These are phyloP conservation scores for Geotrichum klebahnii DNA, from an alignment of 1,139 yeast species.

Conservation along the genomic window DNA sequence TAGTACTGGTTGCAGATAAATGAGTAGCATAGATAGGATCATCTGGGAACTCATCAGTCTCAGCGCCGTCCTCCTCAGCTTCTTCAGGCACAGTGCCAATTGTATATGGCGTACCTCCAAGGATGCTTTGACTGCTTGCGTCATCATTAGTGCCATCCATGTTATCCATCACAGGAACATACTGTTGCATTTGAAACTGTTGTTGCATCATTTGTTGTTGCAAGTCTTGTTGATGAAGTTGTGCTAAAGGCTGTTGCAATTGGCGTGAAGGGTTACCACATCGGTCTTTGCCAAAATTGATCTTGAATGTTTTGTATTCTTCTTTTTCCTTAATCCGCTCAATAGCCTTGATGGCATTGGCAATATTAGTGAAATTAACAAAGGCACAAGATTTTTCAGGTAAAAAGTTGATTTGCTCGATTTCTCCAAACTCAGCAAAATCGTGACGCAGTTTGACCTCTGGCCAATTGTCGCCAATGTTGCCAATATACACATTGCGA, in stretches of 20 bases:
- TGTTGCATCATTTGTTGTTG: conserved; percentile 9
- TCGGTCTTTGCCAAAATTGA: conserved; percentile 88
- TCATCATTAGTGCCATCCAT: conserved; percentile 5
- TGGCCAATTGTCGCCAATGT: conserved; percentile 52
- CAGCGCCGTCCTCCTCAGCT: conserved; percentile 7
- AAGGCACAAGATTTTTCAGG: conserved; percentile 85
- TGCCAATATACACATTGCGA: conserved; percentile 86
- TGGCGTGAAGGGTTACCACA: conserved; percentile 63
- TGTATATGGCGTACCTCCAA: too few relatives aligned
- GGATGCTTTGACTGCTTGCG: too few relatives aligned
- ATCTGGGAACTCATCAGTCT: conserved; percentile 1
- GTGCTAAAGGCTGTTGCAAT: conserved; percentile 40
- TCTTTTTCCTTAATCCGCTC: conserved; percentile 54
- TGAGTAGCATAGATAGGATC: not conserved
- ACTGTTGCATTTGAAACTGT: not conserved
- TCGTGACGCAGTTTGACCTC: conserved; percentile 63
- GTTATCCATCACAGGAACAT: not conserved
- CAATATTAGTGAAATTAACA: conserved; percentile 81
- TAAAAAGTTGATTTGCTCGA: conserved; percentile 86
- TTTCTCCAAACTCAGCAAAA: conserved; percentile 80
- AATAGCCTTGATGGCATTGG: conserved; percentile 81
- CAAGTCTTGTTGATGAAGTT: conserved; percentile 13
- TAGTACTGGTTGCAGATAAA: conserved; percentile 16
- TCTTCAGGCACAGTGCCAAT: conserved; percentile 39
- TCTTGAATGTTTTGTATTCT: conserved; percentile 52